phyloP scores from a whole-genome alignment of 306 rosid species.

The Arachis hypogaea region DNA sequence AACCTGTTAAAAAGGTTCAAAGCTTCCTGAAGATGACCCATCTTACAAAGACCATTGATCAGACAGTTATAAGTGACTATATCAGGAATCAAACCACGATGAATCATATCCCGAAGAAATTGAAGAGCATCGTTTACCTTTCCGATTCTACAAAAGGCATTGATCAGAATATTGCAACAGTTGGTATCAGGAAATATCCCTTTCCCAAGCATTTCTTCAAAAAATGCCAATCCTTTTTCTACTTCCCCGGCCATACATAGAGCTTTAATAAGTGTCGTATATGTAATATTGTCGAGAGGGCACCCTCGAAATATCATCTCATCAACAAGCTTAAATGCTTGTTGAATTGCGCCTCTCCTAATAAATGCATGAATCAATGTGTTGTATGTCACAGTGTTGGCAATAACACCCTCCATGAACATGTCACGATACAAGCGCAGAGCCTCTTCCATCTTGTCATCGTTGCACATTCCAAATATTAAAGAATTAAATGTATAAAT shows the following conservation, averaged over 20 bases:
- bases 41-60: slow-evolving; percentile 85
- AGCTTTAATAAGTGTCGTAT: slow-evolving; percentile 78
- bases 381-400: slow-evolving; percentile 88
- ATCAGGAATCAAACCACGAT: slow-evolving; percentile 71
- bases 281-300: slow-evolving; percentile 76
- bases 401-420: slow-evolving; percentile 80
- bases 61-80: slow-evolving; percentile 85
- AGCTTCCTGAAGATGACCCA: slow-evolving; percentile 63
- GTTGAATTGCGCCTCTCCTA: slow-evolving; percentile 58
- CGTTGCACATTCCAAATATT: slow-evolving; percentile 74
- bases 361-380: slow-evolving; percentile 75
- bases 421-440: slow-evolving; percentile 69
- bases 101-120: slow-evolving; percentile 76
- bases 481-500: slow-evolving; percentile 75
- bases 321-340: slow-evolving; percentile 72
- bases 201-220: slow-evolving; percentile 79
- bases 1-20: slow-evolving; percentile 70
- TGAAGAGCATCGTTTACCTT: slow-evolving; percentile 69
- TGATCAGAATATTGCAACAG: slow-evolving; percentile 80
- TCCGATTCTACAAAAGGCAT: slow-evolving; percentile 73
- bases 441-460: slow-evolving; percentile 69
- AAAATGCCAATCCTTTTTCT: slow-evolving; percentile 69
- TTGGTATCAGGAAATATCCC: slow-evolving; percentile 57
- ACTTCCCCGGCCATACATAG: slow-evolving; percentile 74
- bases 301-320: slow-evolving; percentile 88